phyloP scores from a whole-genome alignment of 768 basidiomycete species.

The Austroboletus eburneus region DNA sequence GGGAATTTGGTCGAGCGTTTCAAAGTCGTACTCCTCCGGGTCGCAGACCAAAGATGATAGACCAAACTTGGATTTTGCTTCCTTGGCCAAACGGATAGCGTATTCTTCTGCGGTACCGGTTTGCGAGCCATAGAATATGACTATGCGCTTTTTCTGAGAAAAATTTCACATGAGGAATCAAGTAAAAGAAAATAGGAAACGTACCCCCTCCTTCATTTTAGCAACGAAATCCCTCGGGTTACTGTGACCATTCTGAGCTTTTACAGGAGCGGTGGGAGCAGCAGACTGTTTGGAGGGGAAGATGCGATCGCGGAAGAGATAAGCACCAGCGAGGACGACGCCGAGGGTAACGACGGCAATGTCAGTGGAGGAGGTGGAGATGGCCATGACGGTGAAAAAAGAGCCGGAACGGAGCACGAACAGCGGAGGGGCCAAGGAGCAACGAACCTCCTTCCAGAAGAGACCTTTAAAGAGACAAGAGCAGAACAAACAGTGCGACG shows the following conservation, averaged over 20 bases:
- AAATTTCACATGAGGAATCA: conserved; percentile 3
- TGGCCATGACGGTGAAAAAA: conserved; percentile 42
- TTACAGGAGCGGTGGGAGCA: conserved; percentile 43
- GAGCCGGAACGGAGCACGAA: not conserved
- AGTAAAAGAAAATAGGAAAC: conserved; percentile 23
- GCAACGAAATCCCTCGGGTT: conserved; percentile 93
- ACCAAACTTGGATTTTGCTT: conserved; percentile 95
- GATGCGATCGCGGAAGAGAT: conserved; percentile 81
- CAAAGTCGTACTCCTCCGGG: conserved; percentile 98
- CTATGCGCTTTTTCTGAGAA: conserved; percentile 87
- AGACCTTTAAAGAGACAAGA: conserved; percentile 16
- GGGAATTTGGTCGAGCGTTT: conserved; percentile 88
- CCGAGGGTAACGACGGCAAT: conserved; percentile 68
- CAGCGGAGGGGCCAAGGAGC: not conserved
- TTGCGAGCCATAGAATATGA: conserved; percentile 98
- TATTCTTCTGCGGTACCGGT: conserved; percentile 99
- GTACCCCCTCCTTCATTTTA: conserved; percentile 91
- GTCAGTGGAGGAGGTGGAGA: conserved; percentile 67
- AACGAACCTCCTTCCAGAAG: not conserved
- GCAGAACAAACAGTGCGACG: not conserved
- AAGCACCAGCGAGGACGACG: conserved; percentile 68
- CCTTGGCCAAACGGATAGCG: conserved; percentile 95
- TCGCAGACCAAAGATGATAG: conserved; percentile 95
- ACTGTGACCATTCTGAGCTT: conserved; percentile 57
- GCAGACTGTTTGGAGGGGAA: conserved; percentile 65